Evolutionary conservation across 192 early-diverging fungal genomes (phyloP), one percentile per base, ranked within the genome.

Genomic region (Gigaspora rosea): DNA sequence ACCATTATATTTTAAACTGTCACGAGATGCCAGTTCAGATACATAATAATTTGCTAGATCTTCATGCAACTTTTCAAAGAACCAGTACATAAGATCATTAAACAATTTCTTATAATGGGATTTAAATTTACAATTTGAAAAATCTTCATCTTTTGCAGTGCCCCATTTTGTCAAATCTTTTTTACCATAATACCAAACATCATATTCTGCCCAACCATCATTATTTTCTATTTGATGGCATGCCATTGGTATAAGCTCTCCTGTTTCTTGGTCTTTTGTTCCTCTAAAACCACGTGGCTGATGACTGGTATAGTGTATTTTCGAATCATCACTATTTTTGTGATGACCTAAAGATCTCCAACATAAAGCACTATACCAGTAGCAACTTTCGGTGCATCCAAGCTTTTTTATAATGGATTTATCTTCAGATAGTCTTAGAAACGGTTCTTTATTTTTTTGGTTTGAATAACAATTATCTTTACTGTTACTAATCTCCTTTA

Each of bases 11-110:
- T 16, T 52, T 52, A 72, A 18, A 7, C 56, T 51, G 3, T 72
- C 9, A 57, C 36, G 4, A 52, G 54, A 3, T 72, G 70, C 12
- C 61, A 62, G 22, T 67, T 15, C 6, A 6, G 13, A 13, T 65
- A 11, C 8, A n/a, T n/a, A n/a, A n/a, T n/a, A n/a, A n/a, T 46
- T 36, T 77, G 76, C 76, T 16, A 77, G 13, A 36, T 54, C 50
- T 18, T 51, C 1, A 56, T 70, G 48, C 50, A 77, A 77, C 20
- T 51, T 77, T 47, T 58, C 51, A 65, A 77, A 77, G 49, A 77
- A 77, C 76, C 76, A 77, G 50, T 65, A 52, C 64, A 69, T 77
- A 22, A 77, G 66, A 41, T 54, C 46, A 16, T 77, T 77, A 59
- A 77, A 77, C 20, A 27, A 3, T 5, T 51, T 9, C 10, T 56